Evolutionary conservation across 2,329 filamentous ascomycete genomes (phyloP).

Genomic region (Chaetomium olivaceum): DNA sequence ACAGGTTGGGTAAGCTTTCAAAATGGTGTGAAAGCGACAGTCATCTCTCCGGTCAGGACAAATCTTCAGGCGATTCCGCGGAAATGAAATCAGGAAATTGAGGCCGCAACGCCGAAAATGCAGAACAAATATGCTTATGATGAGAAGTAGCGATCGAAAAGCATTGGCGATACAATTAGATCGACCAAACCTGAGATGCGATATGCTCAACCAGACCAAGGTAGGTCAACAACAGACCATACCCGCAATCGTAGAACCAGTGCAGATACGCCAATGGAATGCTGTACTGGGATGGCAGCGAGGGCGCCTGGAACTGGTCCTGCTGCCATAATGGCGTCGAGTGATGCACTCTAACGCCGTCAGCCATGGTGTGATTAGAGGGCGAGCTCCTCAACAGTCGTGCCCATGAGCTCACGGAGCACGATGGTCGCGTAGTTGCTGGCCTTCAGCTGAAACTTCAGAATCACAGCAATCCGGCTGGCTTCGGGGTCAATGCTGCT

Average conservation of each 20-base stretch:
- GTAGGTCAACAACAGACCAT: constrained; percentile 3
- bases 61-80: neutral
- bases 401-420: constrained; percentile 40
- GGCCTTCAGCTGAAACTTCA: constrained; percentile 41
- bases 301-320: neutral
- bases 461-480: constrained; percentile 40
- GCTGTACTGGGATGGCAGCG: neutral
- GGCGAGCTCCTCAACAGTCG: constrained; percentile 23
- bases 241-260: neutral
- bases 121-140: constrained; percentile 1
- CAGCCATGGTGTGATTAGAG: neutral
- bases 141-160: neutral
- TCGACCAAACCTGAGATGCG: constrained; percentile 1
- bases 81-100: constrained; percentile 1
- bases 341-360: neutral
- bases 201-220: constrained; percentile 5
- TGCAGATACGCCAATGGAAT: constrained; percentile 6
- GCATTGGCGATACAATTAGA: neutral
- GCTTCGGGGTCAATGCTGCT: constrained; percentile 27
- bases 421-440: constrained; percentile 45
- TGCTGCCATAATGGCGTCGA: neutral
- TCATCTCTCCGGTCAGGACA: neutral
- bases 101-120: constrained; percentile 4
- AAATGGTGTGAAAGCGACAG: constrained; percentile 13
- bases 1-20: constrained; percentile 3